These are phyloP conservation scores for Pezicula rhizophila DNA, from an alignment of 2,329 filamentous ascomycete species.

Conservation along the genomic window DNA sequence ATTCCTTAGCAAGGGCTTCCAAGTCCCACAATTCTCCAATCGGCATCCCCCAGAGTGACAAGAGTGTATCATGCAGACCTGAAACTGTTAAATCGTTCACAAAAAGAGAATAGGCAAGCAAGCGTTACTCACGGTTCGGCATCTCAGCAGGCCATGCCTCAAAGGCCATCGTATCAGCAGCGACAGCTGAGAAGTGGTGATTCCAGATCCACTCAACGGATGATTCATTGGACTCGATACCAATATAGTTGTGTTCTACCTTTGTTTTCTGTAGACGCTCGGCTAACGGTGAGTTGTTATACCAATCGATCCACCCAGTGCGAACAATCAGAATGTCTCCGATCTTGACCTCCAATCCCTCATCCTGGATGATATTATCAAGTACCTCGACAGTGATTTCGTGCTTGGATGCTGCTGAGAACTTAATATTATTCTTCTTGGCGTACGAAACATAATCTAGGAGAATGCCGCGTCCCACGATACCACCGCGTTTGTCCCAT, in stretches of 20 bases:
- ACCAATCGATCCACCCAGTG: too few species aligned
- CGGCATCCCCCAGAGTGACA: conserved; percentile 13
- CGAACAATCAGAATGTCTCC: conserved; percentile 33
- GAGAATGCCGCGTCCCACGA: conserved; percentile 46
- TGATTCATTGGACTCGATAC: too few species aligned
- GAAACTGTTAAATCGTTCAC: conserved; percentile 28
- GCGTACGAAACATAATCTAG: conserved; percentile 40
- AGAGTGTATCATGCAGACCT: conserved; percentile 11
- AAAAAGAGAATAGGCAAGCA: not conserved
- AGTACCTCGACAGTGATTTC: conserved; percentile 26
- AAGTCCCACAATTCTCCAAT: conserved; percentile 18
- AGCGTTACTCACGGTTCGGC: conserved; percentile 20
- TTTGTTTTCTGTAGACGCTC: too few species aligned
- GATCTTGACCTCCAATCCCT: conserved; percentile 14
- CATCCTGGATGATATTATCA: conserved; percentile 27
- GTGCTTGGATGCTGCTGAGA: conserved; percentile 8
- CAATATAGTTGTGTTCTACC: too few species aligned
- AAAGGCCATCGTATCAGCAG: conserved; percentile 33
- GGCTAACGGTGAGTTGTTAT: too few species aligned
- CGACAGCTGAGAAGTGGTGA: conserved; percentile 31
- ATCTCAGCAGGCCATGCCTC: conserved; percentile 31
- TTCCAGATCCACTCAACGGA: conserved; percentile 27
- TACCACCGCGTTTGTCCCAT: conserved; percentile 34
- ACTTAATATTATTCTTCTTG: conserved; percentile 29
- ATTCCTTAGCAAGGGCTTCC: conserved; percentile 44